These are phyloP conservation scores for Xanthoconium separans DNA, from an alignment of 1,284 basidiomycete genomes.

Conservation along the genomic window DNA sequence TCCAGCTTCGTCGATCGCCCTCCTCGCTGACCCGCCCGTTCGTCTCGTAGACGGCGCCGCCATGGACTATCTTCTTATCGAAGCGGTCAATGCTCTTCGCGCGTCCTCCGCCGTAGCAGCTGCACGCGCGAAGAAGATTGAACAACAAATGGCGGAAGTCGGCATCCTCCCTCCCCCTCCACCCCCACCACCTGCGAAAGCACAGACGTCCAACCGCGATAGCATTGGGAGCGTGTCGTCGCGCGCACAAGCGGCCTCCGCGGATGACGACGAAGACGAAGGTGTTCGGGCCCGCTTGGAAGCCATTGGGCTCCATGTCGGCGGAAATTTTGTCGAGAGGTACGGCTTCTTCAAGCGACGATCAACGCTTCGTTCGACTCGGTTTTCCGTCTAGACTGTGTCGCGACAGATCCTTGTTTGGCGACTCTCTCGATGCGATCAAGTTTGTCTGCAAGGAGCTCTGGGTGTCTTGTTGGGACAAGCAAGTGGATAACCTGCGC, in stretches of 20 bases:
- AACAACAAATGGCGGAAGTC: slow-evolving; percentile 73
- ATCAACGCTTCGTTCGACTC: background rate
- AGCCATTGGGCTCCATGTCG: slow-evolving; percentile 83
- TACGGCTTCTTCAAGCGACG: slow-evolving; percentile 36
- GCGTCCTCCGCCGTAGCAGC: slow-evolving; percentile 60
- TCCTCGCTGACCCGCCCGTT: slow-evolving; percentile 59
- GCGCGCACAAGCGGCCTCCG: slow-evolving; percentile 17
- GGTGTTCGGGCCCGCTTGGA: slow-evolving; percentile 72
- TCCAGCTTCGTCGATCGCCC: slow-evolving; percentile 36
- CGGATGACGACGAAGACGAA: slow-evolving; percentile 75
- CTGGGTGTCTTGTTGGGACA: slow-evolving; percentile 87
- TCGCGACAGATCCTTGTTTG: slow-evolving; percentile 71
- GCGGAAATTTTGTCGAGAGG: slow-evolving; percentile 85
- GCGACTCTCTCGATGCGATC: slow-evolving; percentile 85
- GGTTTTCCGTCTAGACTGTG: slow-evolving; percentile 53
- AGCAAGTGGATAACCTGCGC: slow-evolving; percentile 93
- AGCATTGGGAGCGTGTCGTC: slow-evolving; percentile 23
- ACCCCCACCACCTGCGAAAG: slow-evolving; percentile 36
- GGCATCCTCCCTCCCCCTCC: slow-evolving; percentile 36
- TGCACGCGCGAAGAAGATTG: slow-evolving; percentile 59
- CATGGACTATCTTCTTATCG: slow-evolving; percentile 85
- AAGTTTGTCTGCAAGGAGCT: slow-evolving; percentile 97
- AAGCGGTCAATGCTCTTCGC: slow-evolving; percentile 37
- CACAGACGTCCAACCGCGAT: slow-evolving; percentile 44
- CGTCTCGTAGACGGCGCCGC: slow-evolving; percentile 70